Evolutionary conservation across 139 green algal species (phyloP).

Genomic region (Chlamydomonas asymmetrica): DNA sequence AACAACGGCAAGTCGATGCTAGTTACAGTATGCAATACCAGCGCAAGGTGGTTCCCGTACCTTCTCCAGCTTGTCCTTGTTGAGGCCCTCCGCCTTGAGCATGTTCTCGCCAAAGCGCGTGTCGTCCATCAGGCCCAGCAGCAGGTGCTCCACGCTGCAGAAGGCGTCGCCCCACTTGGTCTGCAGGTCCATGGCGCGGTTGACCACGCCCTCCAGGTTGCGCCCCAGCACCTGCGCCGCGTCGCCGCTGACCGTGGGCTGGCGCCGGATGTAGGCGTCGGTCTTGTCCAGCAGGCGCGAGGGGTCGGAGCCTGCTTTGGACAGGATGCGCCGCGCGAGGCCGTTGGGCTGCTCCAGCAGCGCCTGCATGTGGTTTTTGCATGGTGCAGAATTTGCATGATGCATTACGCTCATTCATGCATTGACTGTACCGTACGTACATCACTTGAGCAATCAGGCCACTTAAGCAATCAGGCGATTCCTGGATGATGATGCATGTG

Average conservation of each 20-base stretch:
- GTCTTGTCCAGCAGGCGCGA: slow-evolving; percentile 76
- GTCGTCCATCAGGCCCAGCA: slow-evolving; percentile 87
- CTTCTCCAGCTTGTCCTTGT: slow-evolving; percentile 69
- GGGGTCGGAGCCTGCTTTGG: slow-evolving; percentile 84
- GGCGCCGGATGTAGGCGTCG: slow-evolving; percentile 76
- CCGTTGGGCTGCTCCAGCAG: slow-evolving; percentile 96
- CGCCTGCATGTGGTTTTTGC: too few relatives aligned
- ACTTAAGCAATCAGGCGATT: too few relatives aligned
- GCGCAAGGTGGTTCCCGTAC: too few relatives aligned
- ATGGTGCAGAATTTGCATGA: too few relatives aligned
- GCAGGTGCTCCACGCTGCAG: slow-evolving; percentile 93
- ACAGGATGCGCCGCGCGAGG: slow-evolving; percentile 80
- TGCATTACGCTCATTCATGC: too few relatives aligned
- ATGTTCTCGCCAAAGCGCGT: slow-evolving; percentile 69
- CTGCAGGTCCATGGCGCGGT: slow-evolving; percentile 74
- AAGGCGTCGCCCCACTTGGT: slow-evolving; percentile 80
- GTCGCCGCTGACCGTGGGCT: slow-evolving; percentile 79
- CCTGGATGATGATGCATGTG: too few relatives aligned
- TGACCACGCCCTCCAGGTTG: slow-evolving; percentile 89
- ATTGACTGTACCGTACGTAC: too few relatives aligned
- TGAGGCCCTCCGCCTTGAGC: slow-evolving; percentile 70
- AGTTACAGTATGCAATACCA: too few relatives aligned
- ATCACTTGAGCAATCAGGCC: too few relatives aligned
- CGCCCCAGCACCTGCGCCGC: slow-evolving; percentile 87
- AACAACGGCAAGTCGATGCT: too few relatives aligned